Percentiles rank a stretch among this genome's conserved stretches.
Evolutionary conservation across 148 eudicot species (phyloP).

Genomic region (Silene conica): DNA sequence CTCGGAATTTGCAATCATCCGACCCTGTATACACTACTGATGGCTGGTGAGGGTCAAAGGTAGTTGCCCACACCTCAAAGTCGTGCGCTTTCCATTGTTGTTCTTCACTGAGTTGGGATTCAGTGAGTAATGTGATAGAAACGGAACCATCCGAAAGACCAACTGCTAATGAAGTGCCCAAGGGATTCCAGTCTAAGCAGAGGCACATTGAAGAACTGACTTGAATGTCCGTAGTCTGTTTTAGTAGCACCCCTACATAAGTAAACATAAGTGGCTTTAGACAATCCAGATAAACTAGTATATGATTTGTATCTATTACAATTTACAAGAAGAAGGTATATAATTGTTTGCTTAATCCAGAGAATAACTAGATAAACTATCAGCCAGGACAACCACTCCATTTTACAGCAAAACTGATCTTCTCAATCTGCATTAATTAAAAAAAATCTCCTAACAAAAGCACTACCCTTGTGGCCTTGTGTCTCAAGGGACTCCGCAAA

Average conservation of each 20-base stretch:
- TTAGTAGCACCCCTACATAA: constrained; percentile 42
- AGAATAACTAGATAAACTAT: neutral
- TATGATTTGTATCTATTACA: neutral
- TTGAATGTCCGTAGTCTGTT: constrained; percentile 38
- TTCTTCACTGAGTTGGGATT: constrained; percentile 42
- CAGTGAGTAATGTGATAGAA: constrained; percentile 53
- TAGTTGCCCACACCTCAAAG: constrained; percentile 84
- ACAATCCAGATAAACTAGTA: neutral
- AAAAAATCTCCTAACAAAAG: neutral
- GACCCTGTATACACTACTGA: constrained; percentile 79
- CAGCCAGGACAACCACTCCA: neutral
- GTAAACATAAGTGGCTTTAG: neutral
- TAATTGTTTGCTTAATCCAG: neutral
- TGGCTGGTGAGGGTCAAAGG: constrained; percentile 80
- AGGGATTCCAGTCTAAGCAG: constrained; percentile 76
- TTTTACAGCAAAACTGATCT: neutral
- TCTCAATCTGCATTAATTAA: neutral
- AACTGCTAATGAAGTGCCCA: constrained; percentile 61
- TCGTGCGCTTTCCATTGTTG: constrained; percentile 91
- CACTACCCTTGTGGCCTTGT: neutral
- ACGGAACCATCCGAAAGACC: constrained; percentile 90
- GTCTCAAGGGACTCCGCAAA: neutral
- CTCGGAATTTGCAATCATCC: constrained; percentile 79
- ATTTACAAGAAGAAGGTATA: neutral
- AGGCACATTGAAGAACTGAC: constrained; percentile 92